These are phyloP conservation scores for Aspergillus egyptiacus DNA, from an alignment of 495 filamentous ascomycete genomes.

Conservation along the genomic window DNA sequence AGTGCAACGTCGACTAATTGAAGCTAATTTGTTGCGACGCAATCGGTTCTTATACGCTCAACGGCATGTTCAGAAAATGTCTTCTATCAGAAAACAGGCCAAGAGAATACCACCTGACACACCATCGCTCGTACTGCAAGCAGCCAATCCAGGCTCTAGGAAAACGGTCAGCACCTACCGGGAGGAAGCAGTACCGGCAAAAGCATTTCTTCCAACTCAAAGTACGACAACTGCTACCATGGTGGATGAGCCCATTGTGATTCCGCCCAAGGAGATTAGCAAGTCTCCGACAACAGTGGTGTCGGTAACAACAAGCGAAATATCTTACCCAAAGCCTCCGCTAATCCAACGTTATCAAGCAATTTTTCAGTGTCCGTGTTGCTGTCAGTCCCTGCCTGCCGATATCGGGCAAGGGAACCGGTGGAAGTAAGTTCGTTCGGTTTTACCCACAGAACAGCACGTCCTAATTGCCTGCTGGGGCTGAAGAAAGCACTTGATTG, in stretches of 20 bases:
- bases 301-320: not conserved
- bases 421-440: slow-evolving; percentile 11
- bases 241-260: no score
- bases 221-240: no score
- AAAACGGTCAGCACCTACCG: no score
- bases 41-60: slow-evolving; percentile 21
- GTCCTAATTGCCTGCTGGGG: no score
- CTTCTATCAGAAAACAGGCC: no score
- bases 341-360: not conserved
- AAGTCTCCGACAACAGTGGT: not conserved
- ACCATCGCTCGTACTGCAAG: no score
- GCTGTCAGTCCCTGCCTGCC: slow-evolving; percentile 2
- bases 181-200: no score
- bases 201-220: no score
- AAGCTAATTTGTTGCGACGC: slow-evolving; percentile 14
- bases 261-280: not conserved
- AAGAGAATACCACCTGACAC: no score
- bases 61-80: slow-evolving; percentile 1
- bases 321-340: slow-evolving; percentile 4
- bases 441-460: no score
- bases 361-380: slow-evolving; percentile 11
- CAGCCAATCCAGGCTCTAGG: no score
- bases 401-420: not conserved
- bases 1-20: slow-evolving; percentile 13
- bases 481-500: slow-evolving; percentile 4